A percentile compares a stretch with the other conserved stretches of the same genome.
These are phyloP conservation scores for Trametes cubensis DNA, from an alignment of 768 basidiomycete genomes.

Conservation along the genomic window DNA sequence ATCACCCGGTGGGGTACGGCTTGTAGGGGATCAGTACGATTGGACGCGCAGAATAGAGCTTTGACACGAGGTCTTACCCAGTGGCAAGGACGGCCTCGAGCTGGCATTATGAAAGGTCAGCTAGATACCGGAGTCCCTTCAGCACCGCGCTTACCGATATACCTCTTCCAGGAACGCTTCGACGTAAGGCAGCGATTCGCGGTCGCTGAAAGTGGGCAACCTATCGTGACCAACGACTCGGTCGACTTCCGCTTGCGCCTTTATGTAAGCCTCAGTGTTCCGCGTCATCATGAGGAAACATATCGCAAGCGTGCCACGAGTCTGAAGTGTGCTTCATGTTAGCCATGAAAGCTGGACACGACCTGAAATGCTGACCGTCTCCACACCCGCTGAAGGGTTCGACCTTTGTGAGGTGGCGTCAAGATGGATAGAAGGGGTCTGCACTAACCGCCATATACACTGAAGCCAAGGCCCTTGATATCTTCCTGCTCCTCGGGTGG, in stretches of 20 bases:
- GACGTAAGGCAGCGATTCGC: slow-evolving; percentile 42
- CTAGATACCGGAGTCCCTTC: too few species aligned
- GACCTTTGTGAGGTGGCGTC: neutral
- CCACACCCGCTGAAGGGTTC: slow-evolving; percentile 11
- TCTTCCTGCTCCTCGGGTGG: neutral
- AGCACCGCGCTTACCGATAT: too few species aligned
- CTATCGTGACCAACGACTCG: slow-evolving; percentile 41
- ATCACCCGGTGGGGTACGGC: slow-evolving; percentile 27
- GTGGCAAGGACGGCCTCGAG: too few species aligned
- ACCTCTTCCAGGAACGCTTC: slow-evolving; percentile 34
- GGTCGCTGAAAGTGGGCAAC: slow-evolving; percentile 42
- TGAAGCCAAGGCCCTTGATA: slow-evolving; percentile 4
- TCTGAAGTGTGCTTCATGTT: slow-evolving; percentile 37
- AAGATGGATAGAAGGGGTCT: too few species aligned
- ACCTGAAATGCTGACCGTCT: slow-evolving; percentile 1
- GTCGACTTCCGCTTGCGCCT: slow-evolving; percentile 47
- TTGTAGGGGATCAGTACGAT: neutral
- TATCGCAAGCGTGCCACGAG: slow-evolving; percentile 40
- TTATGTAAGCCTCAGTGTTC: slow-evolving; percentile 39
- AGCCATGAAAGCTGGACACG: too few species aligned
- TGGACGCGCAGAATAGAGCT: too few species aligned
- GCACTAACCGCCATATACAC: slow-evolving; percentile 12
- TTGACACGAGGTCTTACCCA: neutral
- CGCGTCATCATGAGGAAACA: slow-evolving; percentile 43
- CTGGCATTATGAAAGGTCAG: too few species aligned